Base-by-base conservation (phyloP, 2,329 filamentous ascomycete genomes). In the Emericellopsis atlantica region DNA sequence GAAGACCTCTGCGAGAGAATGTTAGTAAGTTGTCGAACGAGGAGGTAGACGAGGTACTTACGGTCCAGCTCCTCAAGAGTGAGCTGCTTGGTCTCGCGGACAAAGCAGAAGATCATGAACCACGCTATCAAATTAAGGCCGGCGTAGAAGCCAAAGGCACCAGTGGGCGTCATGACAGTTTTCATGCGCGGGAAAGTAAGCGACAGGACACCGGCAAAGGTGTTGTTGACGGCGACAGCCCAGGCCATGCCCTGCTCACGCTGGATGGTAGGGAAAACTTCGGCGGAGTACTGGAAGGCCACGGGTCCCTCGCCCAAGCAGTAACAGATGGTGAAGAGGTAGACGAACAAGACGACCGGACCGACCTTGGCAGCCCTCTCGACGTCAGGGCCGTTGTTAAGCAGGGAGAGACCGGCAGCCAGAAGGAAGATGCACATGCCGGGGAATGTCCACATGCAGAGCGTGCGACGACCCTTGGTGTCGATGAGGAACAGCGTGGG, bases 111-210 rank as follows among this genome's bases (percentile, higher is more conserved):
- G 44, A 70, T 69, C 48, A 69, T 60, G 37, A 57, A 34, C 50
- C 67, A 61, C 0, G 64, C 65, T 1, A 66, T 49, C 1, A 64
- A 42, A 46, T 70, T 70, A 32, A 70, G 60, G 2, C 59, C 66
- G 0, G 65, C 65, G 38, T 69, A 70, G 49, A 67, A 59, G 4
- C 59, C 60, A 40, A 56, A 57, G 14, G 54, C 54, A 38, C 54
- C 55, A 0, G 54, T 52, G 2, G 54, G 45, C 0, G 52, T 54
- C 54, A 58, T 54, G 41, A 55, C 55, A 9, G 48, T 51, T 40
- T 49, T 46, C 56, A 58, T 57, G 11, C 53, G 47, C 0, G 74
- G 74, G 48, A 76, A 74, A 0, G 73, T 79, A 35, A 81, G 65
- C 12, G 68, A 65, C 24, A 76, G 59, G 0, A 80, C 65, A 2